Conservation (phyloP, 2,329 filamentous ascomycete genomes). For the Fusarium buxicola region DNA sequence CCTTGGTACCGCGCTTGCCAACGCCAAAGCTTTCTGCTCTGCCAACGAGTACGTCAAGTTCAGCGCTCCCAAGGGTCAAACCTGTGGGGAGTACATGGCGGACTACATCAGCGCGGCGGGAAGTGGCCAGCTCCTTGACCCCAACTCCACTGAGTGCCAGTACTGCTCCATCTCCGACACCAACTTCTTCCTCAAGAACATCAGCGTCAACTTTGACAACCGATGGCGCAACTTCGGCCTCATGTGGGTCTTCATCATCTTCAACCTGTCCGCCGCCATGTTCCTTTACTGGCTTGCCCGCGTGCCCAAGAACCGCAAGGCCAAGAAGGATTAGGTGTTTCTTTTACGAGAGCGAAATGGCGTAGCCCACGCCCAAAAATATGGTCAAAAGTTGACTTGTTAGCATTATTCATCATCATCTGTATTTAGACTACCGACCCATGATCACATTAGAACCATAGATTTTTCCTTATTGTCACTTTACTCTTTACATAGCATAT, state of each 20-base stretch:
- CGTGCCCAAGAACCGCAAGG: constrained; percentile 45
- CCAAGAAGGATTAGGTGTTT: neutral
- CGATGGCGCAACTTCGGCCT: constrained; percentile 68
- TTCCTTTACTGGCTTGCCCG: constrained; percentile 60
- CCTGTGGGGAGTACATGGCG: constrained; percentile 62
- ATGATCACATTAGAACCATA: too few species aligned
- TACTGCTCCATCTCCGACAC: constrained; percentile 53
- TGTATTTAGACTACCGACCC: too few species aligned
- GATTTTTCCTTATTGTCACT: too few species aligned
- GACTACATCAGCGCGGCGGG: constrained; percentile 56
- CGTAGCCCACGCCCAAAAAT: too few species aligned
- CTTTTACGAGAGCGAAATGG: too few species aligned
- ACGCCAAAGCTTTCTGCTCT: constrained; percentile 57
- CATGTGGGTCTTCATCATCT: constrained; percentile 63
- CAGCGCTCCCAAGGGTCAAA: constrained; percentile 64
- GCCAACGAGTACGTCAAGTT: constrained; percentile 70
- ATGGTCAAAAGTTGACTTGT: too few species aligned
- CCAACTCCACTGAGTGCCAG: constrained; percentile 51
- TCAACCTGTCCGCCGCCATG: constrained; percentile 62
- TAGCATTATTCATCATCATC: too few species aligned
- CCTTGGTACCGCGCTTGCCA: constrained; percentile 27
- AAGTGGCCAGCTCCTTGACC: constrained; percentile 39
- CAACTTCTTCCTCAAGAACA: constrained; percentile 51
- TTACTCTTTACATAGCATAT: too few species aligned
- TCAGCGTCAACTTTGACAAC: constrained; percentile 59